phyloP scores from a whole-genome alignment of 169 alveolate species.

The Plasmodium coatneyi region DNA sequence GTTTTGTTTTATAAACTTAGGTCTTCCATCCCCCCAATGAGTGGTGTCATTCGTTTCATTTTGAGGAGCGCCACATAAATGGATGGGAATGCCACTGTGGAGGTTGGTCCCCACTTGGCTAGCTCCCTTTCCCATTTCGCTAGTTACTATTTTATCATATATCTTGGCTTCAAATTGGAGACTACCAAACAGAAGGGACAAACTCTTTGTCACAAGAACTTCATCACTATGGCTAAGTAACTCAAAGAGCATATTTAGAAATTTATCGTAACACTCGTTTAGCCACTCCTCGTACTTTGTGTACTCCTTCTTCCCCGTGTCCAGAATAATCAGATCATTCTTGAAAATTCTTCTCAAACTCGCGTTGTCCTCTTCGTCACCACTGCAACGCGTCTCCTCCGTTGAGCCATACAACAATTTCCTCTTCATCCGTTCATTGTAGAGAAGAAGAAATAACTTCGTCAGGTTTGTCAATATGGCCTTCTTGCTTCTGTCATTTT shows the following conservation, averaged over 20 bases:
- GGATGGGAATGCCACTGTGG: too few relatives aligned
- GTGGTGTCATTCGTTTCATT: neutral
- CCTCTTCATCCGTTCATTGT: constrained; percentile 51
- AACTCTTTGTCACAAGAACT: constrained; percentile 51
- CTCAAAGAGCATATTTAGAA: constrained; percentile 52
- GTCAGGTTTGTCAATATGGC: constrained; percentile 27
- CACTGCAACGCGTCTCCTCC: neutral
- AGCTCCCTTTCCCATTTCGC: neutral
- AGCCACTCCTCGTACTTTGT: constrained; percentile 67
- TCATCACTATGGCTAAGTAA: constrained; percentile 62
- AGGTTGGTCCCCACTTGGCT: neutral
- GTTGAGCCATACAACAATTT: constrained; percentile 25
- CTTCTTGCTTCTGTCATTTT: constrained; percentile 28
- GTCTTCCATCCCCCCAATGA: neutral
- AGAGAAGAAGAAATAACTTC: constrained; percentile 30
- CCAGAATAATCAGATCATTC: constrained; percentile 27
- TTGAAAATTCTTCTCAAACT: constrained; percentile 32
- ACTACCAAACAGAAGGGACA: constrained; percentile 43
- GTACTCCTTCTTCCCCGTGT: neutral
- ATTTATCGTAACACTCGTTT: constrained; percentile 68
- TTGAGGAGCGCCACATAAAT: neutral
- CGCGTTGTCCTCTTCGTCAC: constrained; percentile 6
- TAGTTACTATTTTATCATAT: neutral
- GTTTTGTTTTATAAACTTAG: neutral
- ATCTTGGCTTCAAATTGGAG: constrained; percentile 60